Evolutionary conservation across 2,329 filamentous ascomycete species (phyloP), one percentile per base, ranked within the genome.

Genomic region (Ramichloridium luteum): DNA sequence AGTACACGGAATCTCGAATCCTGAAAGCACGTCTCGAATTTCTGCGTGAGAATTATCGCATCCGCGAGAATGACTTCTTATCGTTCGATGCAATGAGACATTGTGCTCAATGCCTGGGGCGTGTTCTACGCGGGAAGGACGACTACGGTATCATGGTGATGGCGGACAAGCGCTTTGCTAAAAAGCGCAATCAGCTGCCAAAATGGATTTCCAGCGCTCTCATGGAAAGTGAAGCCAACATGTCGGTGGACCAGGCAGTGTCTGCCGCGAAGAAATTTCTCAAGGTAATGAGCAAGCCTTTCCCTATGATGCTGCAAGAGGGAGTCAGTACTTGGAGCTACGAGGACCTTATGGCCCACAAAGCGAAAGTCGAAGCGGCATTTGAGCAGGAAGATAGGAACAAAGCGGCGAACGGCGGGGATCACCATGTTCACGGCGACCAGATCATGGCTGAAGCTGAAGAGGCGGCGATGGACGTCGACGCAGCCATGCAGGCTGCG

Each of bases 121-220:
- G 90, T 53, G 90, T 98, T 26, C 65, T 98, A 40, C 72, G 90
- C 48, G 90, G 90, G 14, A 98, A 98, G 57, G 92, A 98, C 53
- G 90, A 98, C 58, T 98, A 98, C 57, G 90, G 90, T n/a, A 83
- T 98, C 64, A 98, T 98, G 90, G 88, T 98, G 4, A 68, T 98
- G 16, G 90, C 92, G 2, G 90, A 98, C 56, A 77, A 83, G 25
- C 75, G 90, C 12, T 98, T 94, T 57, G 78, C 84, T 54, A 92
- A 90, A 62, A 96, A 96, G 61, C 70, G 85, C 22, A 68, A 59
- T 3, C 92, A 98, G 59, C 66, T 98, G 16, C 90, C 90, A 8
- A 93, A 93, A 54, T 98, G 90, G 90, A 98, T 98, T 51, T 81
- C 78, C 41, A 80, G 92, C 52, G 85, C 80, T 3, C 68, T 98